Conservation (phyloP, 2,329 filamentous ascomycete species). For the Neonectria ditissima region DNA sequence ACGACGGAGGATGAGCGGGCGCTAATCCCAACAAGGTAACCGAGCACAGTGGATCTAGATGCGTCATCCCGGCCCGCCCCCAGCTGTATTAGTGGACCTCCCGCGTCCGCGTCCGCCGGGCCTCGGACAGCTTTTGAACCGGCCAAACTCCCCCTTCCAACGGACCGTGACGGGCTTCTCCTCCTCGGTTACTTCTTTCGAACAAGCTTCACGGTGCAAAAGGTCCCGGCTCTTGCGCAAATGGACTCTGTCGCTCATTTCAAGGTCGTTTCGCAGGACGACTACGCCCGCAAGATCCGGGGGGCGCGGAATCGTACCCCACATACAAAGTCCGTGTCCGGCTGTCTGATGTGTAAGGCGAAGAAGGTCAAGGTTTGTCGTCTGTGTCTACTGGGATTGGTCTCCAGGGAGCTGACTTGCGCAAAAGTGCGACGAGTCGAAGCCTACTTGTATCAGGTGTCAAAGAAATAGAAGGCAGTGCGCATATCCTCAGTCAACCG, state of each 20-base stretch:
- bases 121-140: background rate
- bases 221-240: background rate
- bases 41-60: background rate
- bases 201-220: background rate
- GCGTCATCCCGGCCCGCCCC: background rate
- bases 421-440: slow-evolving; percentile 21
- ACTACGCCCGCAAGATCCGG: slow-evolving; percentile 10
- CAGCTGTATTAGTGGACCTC: background rate
- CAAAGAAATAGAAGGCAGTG: slow-evolving; percentile 12
- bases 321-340: slow-evolving; percentile 7
- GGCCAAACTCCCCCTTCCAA: background rate
- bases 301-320: background rate
- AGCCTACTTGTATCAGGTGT: slow-evolving; percentile 10
- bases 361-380: slow-evolving; percentile 25
- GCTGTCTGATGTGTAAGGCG: slow-evolving; percentile 21
- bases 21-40: slow-evolving; percentile 19
- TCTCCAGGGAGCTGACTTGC: background rate
- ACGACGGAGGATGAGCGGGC: no score
- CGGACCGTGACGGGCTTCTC: background rate
- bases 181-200: slow-evolving; percentile 19
- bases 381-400: background rate
- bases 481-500: background rate
- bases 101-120: background rate
- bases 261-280: slow-evolving; percentile 11
- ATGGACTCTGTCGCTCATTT: slow-evolving; percentile 9